Base-by-base conservation (phyloP, 1,284 basidiomycete species). In the Lentinula novae-zelandiae region DNA sequence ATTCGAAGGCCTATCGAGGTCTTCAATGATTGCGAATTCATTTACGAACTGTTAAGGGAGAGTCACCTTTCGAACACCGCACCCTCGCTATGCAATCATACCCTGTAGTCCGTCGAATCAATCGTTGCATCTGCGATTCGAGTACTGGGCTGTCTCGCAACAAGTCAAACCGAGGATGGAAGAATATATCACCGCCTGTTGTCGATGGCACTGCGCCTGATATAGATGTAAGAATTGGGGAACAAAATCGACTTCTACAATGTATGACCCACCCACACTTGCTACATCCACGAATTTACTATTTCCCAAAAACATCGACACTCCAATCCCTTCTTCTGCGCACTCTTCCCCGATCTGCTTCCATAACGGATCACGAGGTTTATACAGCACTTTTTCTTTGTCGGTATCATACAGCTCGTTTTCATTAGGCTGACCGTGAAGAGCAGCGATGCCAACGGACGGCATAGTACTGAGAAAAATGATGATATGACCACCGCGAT, bases 101-200 rank as follows among this genome's bases (percentile, higher is more conserved):
- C 0, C 81, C 94, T 10, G 90, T 90, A 65, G 85, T 87, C 20
- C 94, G 83, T 4, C 82, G 78, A 15, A 96, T 69, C 0, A 95
- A 74, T 31, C 93, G 81, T 58, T 80, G 79, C 20, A 99, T 71
- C 69, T 98, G 92, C 22, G 89, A 88, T 31, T 82, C 74, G 10
- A 99, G 71, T 13, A 86, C 80, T 20, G 78, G 71, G 8, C 82
- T 81, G 71, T 98, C 95, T 50, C 90, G 82, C 2, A 77, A 75
- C 0, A 86, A 82, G 61, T 90, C 84, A 73, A 96, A 99, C 39
- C 92, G 85, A 6, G 97, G 96, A 70, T 97, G 92, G 78, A 92
- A 97, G 76, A 90, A 96, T 0, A 96, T 71, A 62, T 97, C 94
- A 17, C 97, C 97, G n/a, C 97, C 97, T 0, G 94, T 95, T 15